Evolutionary conservation across 257 asterid genomes (phyloP).

Genomic region (Fraxinus pennsylvanica): DNA sequence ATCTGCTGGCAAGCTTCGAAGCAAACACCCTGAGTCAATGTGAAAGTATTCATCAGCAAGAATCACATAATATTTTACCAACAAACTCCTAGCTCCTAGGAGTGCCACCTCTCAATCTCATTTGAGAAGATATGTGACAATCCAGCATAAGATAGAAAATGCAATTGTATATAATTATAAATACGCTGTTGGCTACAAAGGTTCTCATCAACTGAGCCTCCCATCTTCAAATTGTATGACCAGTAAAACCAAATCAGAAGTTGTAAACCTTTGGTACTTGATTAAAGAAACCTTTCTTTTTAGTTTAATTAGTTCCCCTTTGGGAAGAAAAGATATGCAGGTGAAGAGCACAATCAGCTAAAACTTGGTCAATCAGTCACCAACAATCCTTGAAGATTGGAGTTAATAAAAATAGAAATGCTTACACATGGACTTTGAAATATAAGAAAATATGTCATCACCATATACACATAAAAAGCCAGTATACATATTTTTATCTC

Average conservation of each 20-base stretch:
- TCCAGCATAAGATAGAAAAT: background rate
- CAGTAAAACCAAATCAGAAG: background rate
- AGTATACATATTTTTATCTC: background rate
- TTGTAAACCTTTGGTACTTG: background rate
- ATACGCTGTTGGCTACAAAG: background rate
- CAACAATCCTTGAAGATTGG: background rate
- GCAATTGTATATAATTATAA: background rate
- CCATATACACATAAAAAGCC: background rate
- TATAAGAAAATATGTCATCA: background rate
- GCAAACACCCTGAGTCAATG: conserved; percentile 71
- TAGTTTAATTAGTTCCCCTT: background rate
- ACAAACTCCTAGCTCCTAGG: conserved; percentile 1
- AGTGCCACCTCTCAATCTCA: background rate
- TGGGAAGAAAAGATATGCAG: background rate
- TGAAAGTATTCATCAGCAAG: conserved; percentile 12
- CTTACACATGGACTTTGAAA: background rate
- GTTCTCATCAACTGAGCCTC: background rate
- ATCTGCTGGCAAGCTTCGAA: conserved; percentile 82
- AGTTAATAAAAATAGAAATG: background rate
- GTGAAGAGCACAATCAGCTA: background rate
- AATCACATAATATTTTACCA: background rate
- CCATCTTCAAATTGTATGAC: background rate
- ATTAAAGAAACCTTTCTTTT: no score
- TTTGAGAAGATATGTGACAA: background rate
- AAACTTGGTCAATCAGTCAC: background rate